Evolutionary conservation across 305 asterid species (phyloP).

Genomic region (Fraxinus albicans): DNA sequence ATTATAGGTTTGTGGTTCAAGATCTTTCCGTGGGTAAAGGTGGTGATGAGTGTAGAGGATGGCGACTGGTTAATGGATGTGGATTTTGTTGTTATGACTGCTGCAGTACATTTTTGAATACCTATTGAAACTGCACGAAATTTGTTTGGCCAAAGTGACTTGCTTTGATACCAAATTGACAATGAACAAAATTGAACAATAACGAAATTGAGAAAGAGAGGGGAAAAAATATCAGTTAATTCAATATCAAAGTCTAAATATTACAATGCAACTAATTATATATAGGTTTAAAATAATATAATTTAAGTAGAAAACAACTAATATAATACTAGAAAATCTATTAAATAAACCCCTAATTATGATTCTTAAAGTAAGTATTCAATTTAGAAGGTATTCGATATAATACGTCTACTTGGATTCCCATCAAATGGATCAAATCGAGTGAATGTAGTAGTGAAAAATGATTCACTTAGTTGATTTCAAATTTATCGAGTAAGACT

Average conservation of each 20-base stretch:
- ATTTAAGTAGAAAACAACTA: not conserved
- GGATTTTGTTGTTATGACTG: not conserved
- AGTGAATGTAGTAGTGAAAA: not conserved
- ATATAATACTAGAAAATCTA: not conserved
- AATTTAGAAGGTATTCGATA: not conserved
- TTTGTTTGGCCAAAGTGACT: not conserved
- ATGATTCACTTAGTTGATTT: not conserved
- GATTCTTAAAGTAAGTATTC: not conserved
- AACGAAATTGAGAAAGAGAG: not conserved
- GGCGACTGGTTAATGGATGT: not conserved
- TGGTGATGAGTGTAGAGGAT: not conserved
- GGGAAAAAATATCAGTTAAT: not conserved
- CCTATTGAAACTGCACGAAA: not conserved
- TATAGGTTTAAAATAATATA: not conserved
- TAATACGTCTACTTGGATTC: not conserved
- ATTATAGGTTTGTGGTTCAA: not conserved
- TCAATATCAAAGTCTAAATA: not conserved
- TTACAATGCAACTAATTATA: not conserved
- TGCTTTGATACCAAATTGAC: not conserved
- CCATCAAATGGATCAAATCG: not conserved
- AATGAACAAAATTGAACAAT: not conserved
- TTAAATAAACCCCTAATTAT: not conserved
- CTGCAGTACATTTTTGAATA: not conserved
- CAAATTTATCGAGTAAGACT: not conserved
- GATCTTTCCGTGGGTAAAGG: not conserved